Base-by-base conservation (phyloP, 2,329 filamentous ascomycete species). In the Penicillium digitatum region DNA sequence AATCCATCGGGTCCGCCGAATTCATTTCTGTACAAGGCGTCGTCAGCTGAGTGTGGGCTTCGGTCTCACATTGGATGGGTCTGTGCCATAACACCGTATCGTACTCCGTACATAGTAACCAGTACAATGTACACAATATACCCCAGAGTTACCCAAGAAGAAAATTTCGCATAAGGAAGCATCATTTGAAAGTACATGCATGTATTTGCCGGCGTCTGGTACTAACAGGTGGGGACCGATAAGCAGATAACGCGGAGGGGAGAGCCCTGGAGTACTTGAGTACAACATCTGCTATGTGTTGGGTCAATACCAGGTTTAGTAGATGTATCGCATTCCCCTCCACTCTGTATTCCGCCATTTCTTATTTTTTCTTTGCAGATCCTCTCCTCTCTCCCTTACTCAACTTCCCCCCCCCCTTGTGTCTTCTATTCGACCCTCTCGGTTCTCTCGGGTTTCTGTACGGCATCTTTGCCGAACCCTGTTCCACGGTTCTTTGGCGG, bases 401-500 rank as follows among this genome's bases (percentile, higher is more conserved):
- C 34, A 40, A 31, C 38, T 42, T 39, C 42, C 42, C 29, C 35
- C 37, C 22, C 42, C 8, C 18, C 20, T 16, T 34, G 14, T 20
- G 34, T 46, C 29, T 5, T 42, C 37, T 43, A 11, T 14, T 39
- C 52, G 42, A 43, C 18, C 27, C n/a, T 29, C 32, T 55, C 52
- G 57, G 51, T 43, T 40, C 42, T 52, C 43, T 56, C 51, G 53
- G 47, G 50, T 35, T 37, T 57, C 34, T 38, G 40, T 43, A 53
- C 31, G 48, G 46, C 37, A n/a, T 26, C 22, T 42, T 42, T 42
- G 39, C 39, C 39, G 39, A 42, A 27, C 26, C 7, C 35, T 56
- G 59, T 60, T 56, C 60, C 60, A 62, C 55, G 60, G 60, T 62
- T 62, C 40, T 26, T 43, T 48, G 39, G 40, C 59, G 52, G 47